Conservation (phyloP, 805 yeast species). For the Ogataea parapolymorpha region DNA sequence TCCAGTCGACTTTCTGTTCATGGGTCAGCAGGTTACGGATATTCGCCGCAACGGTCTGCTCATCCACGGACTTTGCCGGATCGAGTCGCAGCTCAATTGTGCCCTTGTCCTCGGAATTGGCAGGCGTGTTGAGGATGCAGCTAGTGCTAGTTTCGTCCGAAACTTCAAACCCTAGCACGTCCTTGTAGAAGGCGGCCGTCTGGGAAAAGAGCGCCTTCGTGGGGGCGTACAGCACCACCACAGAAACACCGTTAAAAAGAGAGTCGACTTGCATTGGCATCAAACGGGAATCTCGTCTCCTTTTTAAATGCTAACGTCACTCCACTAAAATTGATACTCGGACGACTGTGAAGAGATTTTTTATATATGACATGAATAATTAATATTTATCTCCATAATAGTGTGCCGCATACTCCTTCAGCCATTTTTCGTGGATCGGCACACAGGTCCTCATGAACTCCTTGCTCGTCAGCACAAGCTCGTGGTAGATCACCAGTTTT, state of each 20-base stretch:
- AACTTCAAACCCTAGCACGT: conserved; percentile 36
- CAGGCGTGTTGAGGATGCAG: conserved; percentile 30
- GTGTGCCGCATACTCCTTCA: conserved; percentile 72
- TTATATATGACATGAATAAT: neutral
- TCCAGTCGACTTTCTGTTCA: conserved; percentile 43
- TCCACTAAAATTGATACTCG: conserved; percentile 6
- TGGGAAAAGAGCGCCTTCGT: conserved; percentile 39
- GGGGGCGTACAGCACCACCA: conserved; percentile 51
- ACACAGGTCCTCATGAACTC: conserved; percentile 86
- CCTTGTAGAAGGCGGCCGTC: conserved; percentile 56
- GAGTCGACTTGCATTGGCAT: conserved; percentile 28
- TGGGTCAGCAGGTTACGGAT: conserved; percentile 28
- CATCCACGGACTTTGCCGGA: conserved; percentile 25
- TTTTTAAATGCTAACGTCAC: conserved; percentile 5
- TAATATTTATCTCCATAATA: conserved; percentile 26
- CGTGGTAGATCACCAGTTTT: conserved; percentile 72
- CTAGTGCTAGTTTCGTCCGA: conserved; percentile 29
- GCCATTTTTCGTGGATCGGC: conserved; percentile 69
- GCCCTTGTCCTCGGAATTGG: conserved; percentile 24
- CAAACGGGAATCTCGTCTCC: neutral
- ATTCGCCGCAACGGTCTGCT: conserved; percentile 25
- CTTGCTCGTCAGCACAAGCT: conserved; percentile 76
- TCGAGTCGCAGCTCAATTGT: conserved; percentile 26
- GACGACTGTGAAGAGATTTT: conserved; percentile 8
- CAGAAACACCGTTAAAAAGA: conserved; percentile 56